Conservation (phyloP, 2,329 filamentous ascomycete species). For the Xylariaceae sp. region DNA sequence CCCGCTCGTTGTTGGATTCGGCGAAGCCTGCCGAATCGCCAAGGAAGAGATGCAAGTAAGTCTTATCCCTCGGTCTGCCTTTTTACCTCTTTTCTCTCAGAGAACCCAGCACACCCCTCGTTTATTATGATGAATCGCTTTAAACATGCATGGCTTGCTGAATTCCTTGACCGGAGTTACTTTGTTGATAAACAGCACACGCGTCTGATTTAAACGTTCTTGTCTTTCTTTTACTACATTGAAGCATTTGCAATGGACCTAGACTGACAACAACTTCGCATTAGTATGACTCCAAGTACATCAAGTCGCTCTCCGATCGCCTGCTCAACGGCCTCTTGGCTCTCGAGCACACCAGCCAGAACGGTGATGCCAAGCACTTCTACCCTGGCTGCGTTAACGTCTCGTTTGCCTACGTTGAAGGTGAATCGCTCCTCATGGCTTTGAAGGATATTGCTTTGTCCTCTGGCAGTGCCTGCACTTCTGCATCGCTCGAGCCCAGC, state of each 20-base stretch:
- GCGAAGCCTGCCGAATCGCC: constrained; percentile 89
- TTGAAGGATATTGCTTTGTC: constrained; percentile 96
- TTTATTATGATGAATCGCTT: constrained; percentile 71
- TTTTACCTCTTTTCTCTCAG: constrained; percentile 9
- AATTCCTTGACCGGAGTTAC: constrained; percentile 59
- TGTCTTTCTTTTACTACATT: constrained; percentile 14
- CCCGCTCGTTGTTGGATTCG: constrained; percentile 83
- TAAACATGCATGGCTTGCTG: constrained; percentile 88
- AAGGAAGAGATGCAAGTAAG: constrained; percentile 86
- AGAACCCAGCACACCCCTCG: constrained; percentile 16
- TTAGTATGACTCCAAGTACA: constrained; percentile 86
- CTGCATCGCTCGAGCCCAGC: constrained; percentile 90
- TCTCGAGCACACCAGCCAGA: constrained; percentile 88
- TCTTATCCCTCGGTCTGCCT: constrained; percentile 23
- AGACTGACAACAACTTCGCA: constrained; percentile 9
- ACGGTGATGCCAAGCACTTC: constrained; percentile 75
- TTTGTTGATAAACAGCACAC: constrained; percentile 61
- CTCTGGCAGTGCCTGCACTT: constrained; percentile 94
- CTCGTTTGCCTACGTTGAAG: constrained; percentile 97
- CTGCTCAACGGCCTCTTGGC: constrained; percentile 76
- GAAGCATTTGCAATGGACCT: background rate
- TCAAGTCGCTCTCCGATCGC: constrained; percentile 76
- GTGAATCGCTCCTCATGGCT: constrained; percentile 96
- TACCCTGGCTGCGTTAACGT: constrained; percentile 98
- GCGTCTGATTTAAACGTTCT: constrained; percentile 50